Evolutionary conservation across 2,329 filamentous ascomycete species (phyloP), one percentile per base, ranked within the genome.

Genomic region (Colletotrichum eleusines): DNA sequence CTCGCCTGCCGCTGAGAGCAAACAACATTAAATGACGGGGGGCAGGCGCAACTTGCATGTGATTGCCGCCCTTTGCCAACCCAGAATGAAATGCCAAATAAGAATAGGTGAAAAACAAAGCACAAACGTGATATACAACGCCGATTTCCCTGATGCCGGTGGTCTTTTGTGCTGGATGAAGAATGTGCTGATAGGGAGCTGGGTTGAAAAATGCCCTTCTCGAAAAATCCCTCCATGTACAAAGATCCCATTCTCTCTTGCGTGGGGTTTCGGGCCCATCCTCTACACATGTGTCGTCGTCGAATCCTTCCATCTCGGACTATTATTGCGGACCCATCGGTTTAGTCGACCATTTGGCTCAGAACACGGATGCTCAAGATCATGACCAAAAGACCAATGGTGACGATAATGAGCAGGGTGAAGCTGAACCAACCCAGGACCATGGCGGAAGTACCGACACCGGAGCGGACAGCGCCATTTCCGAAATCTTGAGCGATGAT

Each of bases 391-490:
- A 98, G 82, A 66, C 95, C 96, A 77, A 98, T 96, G 59, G 95
- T 98, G 63, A 98, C 95, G 73, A 98, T 92, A 76, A 99, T 97
- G 74, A 99, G 87, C 63, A 98, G 82, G 28, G 93, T 92, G 78
- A 99, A 98, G 51, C 94, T 93, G 82, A 99, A 98, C 96, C 96
- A 99, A 70, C 96, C 96, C 78, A 99, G 87, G 23, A 98, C 93
- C 94, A 99, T 98, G 67, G 96, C 95, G 48, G 92, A 93, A 59
- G 94, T 95, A n/a, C 95, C 95, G 16, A 98, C 94, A 42, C 95
- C 95, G 67, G 91, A 94, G 80, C 88, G 90, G 68, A 98, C 93
- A 74, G 91, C 93, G 53, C 95, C 95, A 80, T 98, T 98, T 44
- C 92, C 95, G 74, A 98, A 89, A 78, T 97, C 94, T 85, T 97